Conservation (phyloP, 768 basidiomycete species). For the Agrocybe chaxingu region DNA sequence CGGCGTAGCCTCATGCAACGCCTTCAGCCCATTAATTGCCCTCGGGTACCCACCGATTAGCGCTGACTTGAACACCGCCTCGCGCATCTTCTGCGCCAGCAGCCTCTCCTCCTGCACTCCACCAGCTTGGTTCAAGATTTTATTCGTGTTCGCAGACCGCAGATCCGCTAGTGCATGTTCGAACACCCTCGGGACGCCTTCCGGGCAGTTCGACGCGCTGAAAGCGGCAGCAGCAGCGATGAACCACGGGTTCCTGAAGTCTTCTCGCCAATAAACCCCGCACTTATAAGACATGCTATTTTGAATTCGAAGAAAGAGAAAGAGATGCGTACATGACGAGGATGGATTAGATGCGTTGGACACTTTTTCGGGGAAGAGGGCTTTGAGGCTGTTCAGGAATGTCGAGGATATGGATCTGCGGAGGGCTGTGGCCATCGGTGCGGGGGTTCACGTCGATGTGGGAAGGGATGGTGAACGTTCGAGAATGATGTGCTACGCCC, state of each 20-base stretch:
- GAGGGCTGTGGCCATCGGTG: too few species aligned
- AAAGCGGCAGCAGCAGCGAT: constrained; percentile 56
- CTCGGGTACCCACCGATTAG: constrained; percentile 55
- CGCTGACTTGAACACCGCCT: constrained; percentile 61
- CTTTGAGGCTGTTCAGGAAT: constrained; percentile 44
- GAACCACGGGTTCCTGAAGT: constrained; percentile 51
- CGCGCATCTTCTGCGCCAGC: constrained; percentile 55
- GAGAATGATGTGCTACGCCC: too few species aligned
- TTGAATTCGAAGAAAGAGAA: neutral
- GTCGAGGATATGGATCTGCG: constrained; percentile 21
- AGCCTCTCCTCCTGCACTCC: constrained; percentile 26
- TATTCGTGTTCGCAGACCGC: constrained; percentile 17
- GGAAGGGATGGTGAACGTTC: too few species aligned
- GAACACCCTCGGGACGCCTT: constrained; percentile 55
- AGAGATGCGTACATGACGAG: neutral
- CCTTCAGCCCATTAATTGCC: constrained; percentile 55
- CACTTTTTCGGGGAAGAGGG: constrained; percentile 37
- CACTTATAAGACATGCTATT: too few species aligned
- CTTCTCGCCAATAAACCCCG: neutral
- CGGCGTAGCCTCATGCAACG: constrained; percentile 50
- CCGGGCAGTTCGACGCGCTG: constrained; percentile 55
- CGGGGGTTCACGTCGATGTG: too few species aligned
- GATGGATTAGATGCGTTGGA: constrained; percentile 10
- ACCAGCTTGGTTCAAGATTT: constrained; percentile 8
- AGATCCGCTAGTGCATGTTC: constrained; percentile 45